These are phyloP conservation scores for Pythium monospermum DNA, from an alignment of 352 stramenopile species.

Conservation along the genomic window DNA sequence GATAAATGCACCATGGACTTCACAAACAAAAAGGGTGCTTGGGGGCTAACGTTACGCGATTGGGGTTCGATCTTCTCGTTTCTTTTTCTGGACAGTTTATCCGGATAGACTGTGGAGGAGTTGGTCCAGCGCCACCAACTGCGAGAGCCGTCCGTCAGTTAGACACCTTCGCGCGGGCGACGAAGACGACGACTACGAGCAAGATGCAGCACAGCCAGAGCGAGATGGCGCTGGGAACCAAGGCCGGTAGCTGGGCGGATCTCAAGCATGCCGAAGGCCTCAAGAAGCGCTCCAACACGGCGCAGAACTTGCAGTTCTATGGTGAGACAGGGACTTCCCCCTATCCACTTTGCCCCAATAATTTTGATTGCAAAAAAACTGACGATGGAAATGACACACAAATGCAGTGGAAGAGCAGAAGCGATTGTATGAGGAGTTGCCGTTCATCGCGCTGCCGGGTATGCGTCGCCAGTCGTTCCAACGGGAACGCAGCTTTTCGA, in stretches of 20 bases:
- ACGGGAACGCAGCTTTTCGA: slow-evolving; percentile 40
- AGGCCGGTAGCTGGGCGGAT: slow-evolving; percentile 31
- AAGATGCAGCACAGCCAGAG: slow-evolving; percentile 44
- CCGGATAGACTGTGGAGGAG: not conserved
- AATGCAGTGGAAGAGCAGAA: slow-evolving; percentile 37
- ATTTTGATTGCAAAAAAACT: not conserved
- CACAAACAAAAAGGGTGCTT: not conserved
- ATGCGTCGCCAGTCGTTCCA: slow-evolving; percentile 44
- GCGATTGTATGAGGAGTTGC: slow-evolving; percentile 39
- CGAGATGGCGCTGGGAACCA: slow-evolving; percentile 36
- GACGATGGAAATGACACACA: not conserved
- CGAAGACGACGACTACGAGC: not conserved
- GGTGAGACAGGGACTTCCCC: slow-evolving; percentile 17
- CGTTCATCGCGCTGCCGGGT: slow-evolving; percentile 38
- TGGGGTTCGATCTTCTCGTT: slow-evolving; percentile 1
- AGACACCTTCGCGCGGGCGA: not conserved
- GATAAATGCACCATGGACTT: not conserved
- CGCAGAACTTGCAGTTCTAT: slow-evolving; percentile 45
- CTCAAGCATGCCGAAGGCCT: slow-evolving; percentile 37
- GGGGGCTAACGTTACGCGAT: slow-evolving; percentile 1
- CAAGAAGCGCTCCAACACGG: slow-evolving; percentile 45
- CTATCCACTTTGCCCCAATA: not conserved
- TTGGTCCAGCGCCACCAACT: too few species aligned
- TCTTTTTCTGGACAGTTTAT: slow-evolving; percentile 3
- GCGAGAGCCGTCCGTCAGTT: too few species aligned